phyloP scores from a whole-genome alignment of 805 yeast species.

The Candida namnaoensis region DNA sequence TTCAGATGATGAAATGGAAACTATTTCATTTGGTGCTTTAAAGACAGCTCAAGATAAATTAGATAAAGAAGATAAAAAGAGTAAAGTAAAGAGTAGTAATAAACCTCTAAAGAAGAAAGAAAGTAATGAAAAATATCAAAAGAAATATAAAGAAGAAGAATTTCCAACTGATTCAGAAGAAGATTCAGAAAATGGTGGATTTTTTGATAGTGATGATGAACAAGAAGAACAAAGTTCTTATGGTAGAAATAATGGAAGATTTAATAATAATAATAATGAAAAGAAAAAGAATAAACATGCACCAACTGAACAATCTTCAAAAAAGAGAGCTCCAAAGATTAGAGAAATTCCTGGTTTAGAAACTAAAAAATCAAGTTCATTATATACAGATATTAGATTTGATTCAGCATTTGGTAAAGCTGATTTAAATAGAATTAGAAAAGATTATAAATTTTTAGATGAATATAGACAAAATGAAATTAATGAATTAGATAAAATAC shows the following conservation, averaged over 20 bases:
- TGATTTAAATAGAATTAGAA: conserved; percentile 56
- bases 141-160: neutral
- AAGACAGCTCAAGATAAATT: conserved; percentile 46
- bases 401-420: conserved; percentile 87
- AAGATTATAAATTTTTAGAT: conserved; percentile 78
- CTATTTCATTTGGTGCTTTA: conserved; percentile 58
- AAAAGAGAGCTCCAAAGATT: conserved; percentile 57
- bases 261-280: conserved; percentile 2
- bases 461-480: conserved; percentile 78
- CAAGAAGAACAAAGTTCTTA: conserved; percentile 6
- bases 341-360: conserved; percentile 70
- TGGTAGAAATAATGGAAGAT: conserved; percentile 10
- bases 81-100: too few relatives aligned
- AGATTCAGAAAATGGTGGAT: conserved; percentile 16
- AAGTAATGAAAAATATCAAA: conserved; percentile 1
- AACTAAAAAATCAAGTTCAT: conserved; percentile 25
- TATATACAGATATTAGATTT: conserved; percentile 80
- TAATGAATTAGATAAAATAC: conserved; percentile 40
- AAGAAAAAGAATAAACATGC: conserved; percentile 63
- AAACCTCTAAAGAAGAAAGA: neutral
- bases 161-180: neutral
- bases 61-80: conserved; percentile 10
- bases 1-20: conserved; percentile 31
- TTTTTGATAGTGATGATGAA: conserved; percentile 28
- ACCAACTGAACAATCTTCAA: conserved; percentile 74